A percentile compares a stretch with the other conserved stretches of the same genome.
Evolutionary conservation across 768 basidiomycete genomes (phyloP).

Genomic region (Xerocomellus amylosporus): DNA sequence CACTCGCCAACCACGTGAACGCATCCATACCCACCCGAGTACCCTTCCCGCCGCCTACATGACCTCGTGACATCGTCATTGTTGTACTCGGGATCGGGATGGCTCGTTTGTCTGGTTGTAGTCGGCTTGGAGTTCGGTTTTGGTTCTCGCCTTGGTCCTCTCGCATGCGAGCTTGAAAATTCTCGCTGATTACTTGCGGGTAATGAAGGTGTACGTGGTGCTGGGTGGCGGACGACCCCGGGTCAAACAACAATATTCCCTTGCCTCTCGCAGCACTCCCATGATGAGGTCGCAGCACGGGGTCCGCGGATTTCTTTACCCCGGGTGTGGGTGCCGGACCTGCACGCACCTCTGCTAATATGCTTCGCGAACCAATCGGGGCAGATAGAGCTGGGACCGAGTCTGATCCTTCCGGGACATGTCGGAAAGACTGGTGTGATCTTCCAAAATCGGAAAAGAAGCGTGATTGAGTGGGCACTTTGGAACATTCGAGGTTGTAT

Average conservation of each 20-base stretch:
- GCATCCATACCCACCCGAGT: constrained; percentile 67
- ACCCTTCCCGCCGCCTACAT: constrained; percentile 45
- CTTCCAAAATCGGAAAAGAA: constrained; percentile 23
- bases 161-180: constrained; percentile 10
- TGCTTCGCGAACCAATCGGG: constrained; percentile 62
- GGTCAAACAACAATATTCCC: constrained; percentile 27
- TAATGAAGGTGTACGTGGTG: constrained; percentile 37
- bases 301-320: constrained; percentile 23
- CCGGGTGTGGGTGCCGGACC: constrained; percentile 34
- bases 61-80: constrained; percentile 48
- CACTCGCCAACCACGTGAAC: constrained; percentile 68
- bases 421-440: constrained; percentile 49
- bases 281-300: constrained; percentile 33
- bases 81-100: constrained; percentile 27
- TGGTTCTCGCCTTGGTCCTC: constrained; percentile 16
- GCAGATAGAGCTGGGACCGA: constrained; percentile 54
- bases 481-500: constrained; percentile 32
- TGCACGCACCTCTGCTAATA: constrained; percentile 70
- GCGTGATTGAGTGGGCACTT: constrained; percentile 24
- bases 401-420: constrained; percentile 43
- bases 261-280: constrained; percentile 34
- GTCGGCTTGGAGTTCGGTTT: neutral
- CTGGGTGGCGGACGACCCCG: constrained; percentile 32
- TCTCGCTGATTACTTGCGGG: constrained; percentile 10
- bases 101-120: constrained; percentile 16